Base-by-base conservation (phyloP, 805 yeast genomes). In the Suhomyces sp. region DNA sequence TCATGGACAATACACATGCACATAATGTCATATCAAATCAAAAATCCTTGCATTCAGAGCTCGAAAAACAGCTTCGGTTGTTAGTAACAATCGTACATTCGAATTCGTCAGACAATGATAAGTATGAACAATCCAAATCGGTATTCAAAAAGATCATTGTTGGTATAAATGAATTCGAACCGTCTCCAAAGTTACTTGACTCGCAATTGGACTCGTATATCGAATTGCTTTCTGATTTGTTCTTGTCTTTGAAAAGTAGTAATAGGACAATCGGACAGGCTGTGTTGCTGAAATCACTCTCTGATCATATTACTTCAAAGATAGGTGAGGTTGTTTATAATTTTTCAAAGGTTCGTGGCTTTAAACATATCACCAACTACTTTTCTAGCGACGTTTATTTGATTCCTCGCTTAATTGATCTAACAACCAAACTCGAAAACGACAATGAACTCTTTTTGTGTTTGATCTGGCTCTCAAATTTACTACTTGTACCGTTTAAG, bases 401-500 rank as follows among this genome's bases (percentile, higher is more conserved):
- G 13, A 64, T 89, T 6, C 73, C 77, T 0, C 53, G 57, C 2
- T 46, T 53, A 8, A 55, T 56, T 9, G 36, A 27, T 26, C 62
- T 50, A n/a, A 47, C 15, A 2, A 24, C 49, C 1, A 22, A 38
- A 3, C 42, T 54, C 10, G 49, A 47, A 6, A 53, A 55, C 35
- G 71, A 64, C 27, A 59, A 58, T 51, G 73, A 71, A 49, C 50
- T 54, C 1, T 72, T 70, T 53, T 46, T 85, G 9, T 62, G 84
- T 42, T 67, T 90, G 7, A 71, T 87, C 3, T 92, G 97, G 96
- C 74, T 90, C 8, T 78, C 86, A 0, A 82, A 86, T 8, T 69
- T 91, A 22, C 78, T 84, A 0, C 70, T 88, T n/a, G 82, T 85
- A 0, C 97, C 98, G 0, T 91, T 92, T 62, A 77, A 81, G 1